Conservation (phyloP, 2,329 filamentous ascomycete genomes). For the Ampelomyces quisqualis region DNA sequence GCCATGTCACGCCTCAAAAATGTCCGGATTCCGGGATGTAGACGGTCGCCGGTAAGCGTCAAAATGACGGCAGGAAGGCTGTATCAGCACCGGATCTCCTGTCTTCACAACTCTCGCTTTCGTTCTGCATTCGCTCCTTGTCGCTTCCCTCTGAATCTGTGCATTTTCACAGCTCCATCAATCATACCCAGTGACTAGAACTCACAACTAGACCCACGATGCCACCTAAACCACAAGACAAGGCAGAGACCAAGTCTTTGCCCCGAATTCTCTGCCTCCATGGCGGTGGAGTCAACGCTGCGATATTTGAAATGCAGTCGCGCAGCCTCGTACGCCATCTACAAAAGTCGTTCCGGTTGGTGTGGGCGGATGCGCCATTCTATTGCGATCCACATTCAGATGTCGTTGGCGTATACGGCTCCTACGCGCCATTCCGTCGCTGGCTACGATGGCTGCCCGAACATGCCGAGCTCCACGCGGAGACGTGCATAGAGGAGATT, state of each 20-base stretch:
- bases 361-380: conserved; percentile 71
- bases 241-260: conserved; percentile 33
- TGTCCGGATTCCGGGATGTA: too few relatives aligned
- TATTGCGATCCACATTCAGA: conserved; percentile 62
- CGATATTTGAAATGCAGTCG: conserved; percentile 68
- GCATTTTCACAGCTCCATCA: background rate
- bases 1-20: too few relatives aligned
- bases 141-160: background rate
- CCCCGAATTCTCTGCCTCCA: conserved; percentile 80
- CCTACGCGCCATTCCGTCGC: conserved; percentile 64
- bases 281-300: conserved; percentile 72
- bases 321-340: conserved; percentile 58
- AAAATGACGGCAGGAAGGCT: too few relatives aligned
- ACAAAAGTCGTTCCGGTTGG: conserved; percentile 63
- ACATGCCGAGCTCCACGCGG: conserved; percentile 57
- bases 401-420: conserved; percentile 64
- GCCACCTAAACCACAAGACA: conserved; percentile 21
- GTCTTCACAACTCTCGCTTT: too few relatives aligned
- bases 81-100: too few relatives aligned
- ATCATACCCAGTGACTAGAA: background rate
- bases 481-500: conserved; percentile 50
- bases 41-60: too few relatives aligned
- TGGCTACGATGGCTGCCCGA: conserved; percentile 65
- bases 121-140: background rate
- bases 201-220: background rate